Conservation (phyloP, 345 rosid genomes). For the Pelargonium nanum region DNA sequence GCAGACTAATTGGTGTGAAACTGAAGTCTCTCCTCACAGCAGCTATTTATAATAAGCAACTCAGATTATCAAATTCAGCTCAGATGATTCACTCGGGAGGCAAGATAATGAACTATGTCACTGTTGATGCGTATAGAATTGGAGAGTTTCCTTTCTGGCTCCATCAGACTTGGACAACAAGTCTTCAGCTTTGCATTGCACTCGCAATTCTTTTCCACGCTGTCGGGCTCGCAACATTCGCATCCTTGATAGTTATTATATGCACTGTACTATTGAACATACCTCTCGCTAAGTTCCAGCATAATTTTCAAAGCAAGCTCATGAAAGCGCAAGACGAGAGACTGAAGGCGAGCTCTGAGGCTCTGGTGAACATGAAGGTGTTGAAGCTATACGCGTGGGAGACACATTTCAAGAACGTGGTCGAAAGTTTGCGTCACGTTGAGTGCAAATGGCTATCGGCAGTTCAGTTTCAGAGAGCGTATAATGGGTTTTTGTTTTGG, state of each 20-base stretch:
- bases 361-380: slow-evolving; percentile 86
- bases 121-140: slow-evolving; percentile 85
- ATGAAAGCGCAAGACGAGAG: slow-evolving; percentile 80
- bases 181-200: slow-evolving; percentile 71
- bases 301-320: slow-evolving; percentile 60
- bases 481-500: slow-evolving; percentile 70
- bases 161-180: slow-evolving; percentile 90
- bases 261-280: slow-evolving; percentile 71
- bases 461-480: slow-evolving; percentile 60
- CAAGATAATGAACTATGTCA: slow-evolving; percentile 84
- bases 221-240: slow-evolving; percentile 77
- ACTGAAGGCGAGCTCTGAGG: slow-evolving; percentile 70
- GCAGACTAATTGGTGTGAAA: slow-evolving; percentile 67
- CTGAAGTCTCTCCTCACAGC: slow-evolving; percentile 76
- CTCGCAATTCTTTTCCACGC: slow-evolving; percentile 65
- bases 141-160: slow-evolving; percentile 96
- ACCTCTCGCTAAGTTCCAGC: slow-evolving; percentile 92
- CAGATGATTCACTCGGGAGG: slow-evolving; percentile 73
- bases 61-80: slow-evolving; percentile 63
- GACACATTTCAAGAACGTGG: slow-evolving; percentile 66
- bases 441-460: slow-evolving; percentile 72
- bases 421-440: slow-evolving; percentile 52
- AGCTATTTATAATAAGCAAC: slow-evolving; percentile 70
- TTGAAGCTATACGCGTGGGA: slow-evolving; percentile 94
- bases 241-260: slow-evolving; percentile 62